phyloP scores from a whole-genome alignment of 108 stramenopile genomes.

The Nitzschia sp. region DNA sequence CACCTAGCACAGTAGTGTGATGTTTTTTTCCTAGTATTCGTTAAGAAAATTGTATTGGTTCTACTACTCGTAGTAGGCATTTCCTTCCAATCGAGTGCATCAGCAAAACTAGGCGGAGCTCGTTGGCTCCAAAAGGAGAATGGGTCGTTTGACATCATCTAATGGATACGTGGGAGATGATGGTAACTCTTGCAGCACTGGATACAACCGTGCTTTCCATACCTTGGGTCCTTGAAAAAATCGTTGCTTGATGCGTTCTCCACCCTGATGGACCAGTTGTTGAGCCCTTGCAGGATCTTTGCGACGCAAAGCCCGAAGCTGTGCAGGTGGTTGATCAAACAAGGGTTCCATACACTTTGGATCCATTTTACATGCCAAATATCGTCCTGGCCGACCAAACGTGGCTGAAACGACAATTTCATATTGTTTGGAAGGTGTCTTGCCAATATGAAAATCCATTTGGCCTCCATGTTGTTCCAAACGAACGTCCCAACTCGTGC shows the following conservation, averaged over 20 bases:
- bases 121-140: conserved; percentile 18
- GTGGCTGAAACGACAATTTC: conserved; percentile 10
- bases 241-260: conserved; percentile 7
- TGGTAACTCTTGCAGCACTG: conserved; percentile 2
- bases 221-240: conserved; percentile 10
- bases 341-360: conserved; percentile 14
- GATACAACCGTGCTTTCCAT: conserved; percentile 26
- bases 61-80: too few species aligned
- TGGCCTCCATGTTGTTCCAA: conserved; percentile 6
- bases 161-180: conserved; percentile 5
- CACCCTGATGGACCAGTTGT: conserved; percentile 17
- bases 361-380: conserved; percentile 26
- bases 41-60: too few species aligned
- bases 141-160: conserved; percentile 12
- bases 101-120: neutral
- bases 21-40: too few species aligned
- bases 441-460: conserved; percentile 28
- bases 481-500: neutral
- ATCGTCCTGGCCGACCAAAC: conserved; percentile 1
- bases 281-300: neutral
- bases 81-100: too few species aligned
- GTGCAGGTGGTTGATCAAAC: conserved; percentile 17
- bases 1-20: neutral
- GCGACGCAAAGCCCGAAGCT: conserved; percentile 27
- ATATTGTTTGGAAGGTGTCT: conserved; percentile 11